Conservation (phyloP, 257 asterid genomes). For the Lithospermum erythrorhizon region DNA sequence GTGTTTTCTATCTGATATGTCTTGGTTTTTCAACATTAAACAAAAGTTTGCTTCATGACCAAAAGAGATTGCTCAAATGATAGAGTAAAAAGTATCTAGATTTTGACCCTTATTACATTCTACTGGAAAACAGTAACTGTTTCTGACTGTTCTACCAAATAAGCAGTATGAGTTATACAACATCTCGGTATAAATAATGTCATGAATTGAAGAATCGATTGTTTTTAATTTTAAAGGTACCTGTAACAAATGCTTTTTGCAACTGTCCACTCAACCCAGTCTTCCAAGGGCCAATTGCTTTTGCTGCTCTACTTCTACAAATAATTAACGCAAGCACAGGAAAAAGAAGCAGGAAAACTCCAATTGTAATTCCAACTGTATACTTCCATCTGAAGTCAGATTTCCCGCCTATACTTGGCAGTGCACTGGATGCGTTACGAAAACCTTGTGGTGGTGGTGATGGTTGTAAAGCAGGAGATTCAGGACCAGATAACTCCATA, state of each 20-base stretch:
- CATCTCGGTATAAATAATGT: neutral
- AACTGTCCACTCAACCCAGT: constrained; percentile 89
- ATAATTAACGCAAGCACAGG: constrained; percentile 21
- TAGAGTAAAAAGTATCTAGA: too few relatives aligned
- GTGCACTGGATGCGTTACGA: neutral
- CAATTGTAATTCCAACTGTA: constrained; percentile 29
- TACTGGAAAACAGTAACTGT: neutral
- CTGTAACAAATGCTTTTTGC: constrained; percentile 92
- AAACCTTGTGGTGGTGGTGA: constrained; percentile 12
- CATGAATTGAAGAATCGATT: neutral
- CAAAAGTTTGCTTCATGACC: too few relatives aligned
- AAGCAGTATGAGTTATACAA: neutral
- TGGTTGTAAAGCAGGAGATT: constrained; percentile 18
- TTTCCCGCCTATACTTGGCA: constrained; percentile 3
- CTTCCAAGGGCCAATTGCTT: constrained; percentile 72
- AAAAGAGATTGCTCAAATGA: too few relatives aligned
- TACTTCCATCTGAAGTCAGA: constrained; percentile 33
- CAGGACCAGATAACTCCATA: constrained; percentile 16
- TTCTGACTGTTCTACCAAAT: neutral
- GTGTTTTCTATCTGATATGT: neutral
- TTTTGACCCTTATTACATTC: neutral
- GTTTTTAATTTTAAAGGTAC: constrained; percentile 16
- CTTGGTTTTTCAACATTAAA: too few relatives aligned
- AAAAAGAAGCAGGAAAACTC: constrained; percentile 28
- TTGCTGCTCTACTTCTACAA: constrained; percentile 52